Base-by-base conservation (phyloP, 2,329 filamentous ascomycete genomes). In the Talaromyces verruculosus region DNA sequence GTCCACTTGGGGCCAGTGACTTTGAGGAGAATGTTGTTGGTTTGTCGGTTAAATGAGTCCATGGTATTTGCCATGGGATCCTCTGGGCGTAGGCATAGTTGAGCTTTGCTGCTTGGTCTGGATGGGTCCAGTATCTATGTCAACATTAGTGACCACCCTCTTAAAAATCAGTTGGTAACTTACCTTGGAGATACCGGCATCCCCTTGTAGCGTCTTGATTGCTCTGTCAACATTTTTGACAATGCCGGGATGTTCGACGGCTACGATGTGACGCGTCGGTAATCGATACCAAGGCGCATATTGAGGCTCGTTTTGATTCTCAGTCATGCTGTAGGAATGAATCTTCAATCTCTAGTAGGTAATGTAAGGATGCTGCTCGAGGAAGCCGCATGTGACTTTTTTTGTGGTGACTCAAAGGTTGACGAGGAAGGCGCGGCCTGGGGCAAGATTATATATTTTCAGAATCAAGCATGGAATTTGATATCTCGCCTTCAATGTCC, bases 1-100 rank as follows among this genome's bases (percentile, higher is more conserved):
- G 93, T 97, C 65, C 92, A 84, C 76, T 89, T 95, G 0, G 95
- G 94, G 0, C 98, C 87, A 0, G 90, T 93, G 64, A 99, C 84
- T 75, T 93, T 93, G 63, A 99, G 83, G 22, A 98, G 84, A 22
- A 98, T 81, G 73, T 97, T 96, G 74, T 93, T 91, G 10, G 92
- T 91, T 22, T 86, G 80, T 37, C 89, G 86, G 73, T 89, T 91
- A 49, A 89, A 88, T 7, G 94, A 97, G 70, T 90, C 83, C 67
- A 97, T 82, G 8, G 91, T 91, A 71, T 90, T 89, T 72, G 91
- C 88, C 72, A 92, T 88, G 2, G 90, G 89, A 76, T 96, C 92
- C 69, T 92, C 86, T 28, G 91, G 91, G 25, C 91, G 88, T 63
- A 98, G 82, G 71, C 90, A 91, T n/a, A 96, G 80, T 1, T 89